Base-by-base conservation (phyloP, 2,329 filamentous ascomycete genomes). In the Trichoderma gracile region DNA sequence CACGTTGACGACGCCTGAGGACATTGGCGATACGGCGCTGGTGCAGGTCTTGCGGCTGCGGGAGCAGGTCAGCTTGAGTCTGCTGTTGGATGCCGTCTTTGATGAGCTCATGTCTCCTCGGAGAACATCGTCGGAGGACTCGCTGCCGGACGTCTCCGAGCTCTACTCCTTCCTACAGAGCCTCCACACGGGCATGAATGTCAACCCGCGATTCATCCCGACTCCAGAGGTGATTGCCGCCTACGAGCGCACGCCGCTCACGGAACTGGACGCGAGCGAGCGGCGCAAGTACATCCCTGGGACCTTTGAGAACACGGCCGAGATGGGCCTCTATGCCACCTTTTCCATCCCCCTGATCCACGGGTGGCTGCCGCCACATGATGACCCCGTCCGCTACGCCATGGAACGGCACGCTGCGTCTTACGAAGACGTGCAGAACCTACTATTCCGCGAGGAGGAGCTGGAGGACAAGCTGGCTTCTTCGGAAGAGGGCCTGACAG, bases 151-250 rank as follows among this genome's bases (percentile, higher is more conserved):
- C 73, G 89, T 98, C 10, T 85, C 89, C 42, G 93, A 97, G 65
- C 81, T 99, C 1, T 96, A 97, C 74, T 83, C 84, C 7, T 99
- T 99, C 72, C 80, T 99, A 2, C 86, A 95, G 64, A 91, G 92
- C 50, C 80, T 99, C 2, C 92, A 97, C 70, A 98, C 93, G 0
- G 95, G 95, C 43, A 97, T 99, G 91, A 99, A 98, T 71, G 94
- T 98, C 64, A 99, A 99, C 69, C 95, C 95, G 2, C 87, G 90
- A 21, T 95, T 97, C 68, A 83, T 96, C 8, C 84, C 91, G 2
- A 82, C 80, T 0, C 73, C 78, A 8, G 79, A 83, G 15, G 75
- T 80, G 21, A 72, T 79, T 33, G 76, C 71, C 62, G 80, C 81
- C 2, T 81, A 82, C 52, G 82, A 81, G 73, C 81, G 78, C 57